Evolutionary conservation across 2,329 filamentous ascomycete species (phyloP).

Genomic region (Samsoniella hepiali): DNA sequence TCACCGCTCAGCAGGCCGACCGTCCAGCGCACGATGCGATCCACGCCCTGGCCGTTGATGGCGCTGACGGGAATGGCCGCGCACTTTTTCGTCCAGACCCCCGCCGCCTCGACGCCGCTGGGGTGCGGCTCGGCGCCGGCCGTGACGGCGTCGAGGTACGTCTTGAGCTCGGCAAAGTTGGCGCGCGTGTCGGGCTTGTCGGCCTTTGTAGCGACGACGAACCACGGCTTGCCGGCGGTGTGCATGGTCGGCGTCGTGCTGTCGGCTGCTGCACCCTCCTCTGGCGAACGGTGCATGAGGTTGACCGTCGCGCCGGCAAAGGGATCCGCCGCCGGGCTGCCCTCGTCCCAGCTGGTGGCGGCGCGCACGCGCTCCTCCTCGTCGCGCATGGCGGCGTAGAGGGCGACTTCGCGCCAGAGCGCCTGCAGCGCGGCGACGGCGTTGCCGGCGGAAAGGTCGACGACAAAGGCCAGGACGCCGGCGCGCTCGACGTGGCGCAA

Average conservation of each 20-base stretch:
- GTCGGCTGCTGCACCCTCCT: too few species aligned
- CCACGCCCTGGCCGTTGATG: constrained; percentile 79
- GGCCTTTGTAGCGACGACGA: constrained; percentile 90
- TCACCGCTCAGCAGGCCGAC: constrained; percentile 60
- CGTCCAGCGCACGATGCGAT: constrained; percentile 69
- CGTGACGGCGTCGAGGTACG: constrained; percentile 67
- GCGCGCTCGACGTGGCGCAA: constrained; percentile 92
- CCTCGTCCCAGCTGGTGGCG: constrained; percentile 55
- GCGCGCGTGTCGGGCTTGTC: constrained; percentile 75
- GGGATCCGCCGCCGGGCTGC: constrained; percentile 37
- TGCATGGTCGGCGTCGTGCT: constrained; percentile 46
- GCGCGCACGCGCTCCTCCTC: constrained; percentile 64
- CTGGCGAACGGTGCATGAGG: constrained; percentile 17
- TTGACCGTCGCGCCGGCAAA: constrained; percentile 10
- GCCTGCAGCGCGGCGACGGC: constrained; percentile 74
- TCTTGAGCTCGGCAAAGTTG: constrained; percentile 68
- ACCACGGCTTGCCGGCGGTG: constrained; percentile 94
- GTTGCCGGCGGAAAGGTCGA: constrained; percentile 79
- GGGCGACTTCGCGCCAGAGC: constrained; percentile 85
- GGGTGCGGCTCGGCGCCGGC: constrained; percentile 66
- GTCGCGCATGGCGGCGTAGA: constrained; percentile 78
- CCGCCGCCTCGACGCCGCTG: constrained; percentile 57
- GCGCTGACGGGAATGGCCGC: constrained; percentile 83
- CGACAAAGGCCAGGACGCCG: constrained; percentile 86
- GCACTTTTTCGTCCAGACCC: constrained; percentile 62